These are phyloP conservation scores for Aspergillus eucalypticola DNA, from an alignment of 2,329 filamentous ascomycete genomes.

Conservation along the genomic window DNA sequence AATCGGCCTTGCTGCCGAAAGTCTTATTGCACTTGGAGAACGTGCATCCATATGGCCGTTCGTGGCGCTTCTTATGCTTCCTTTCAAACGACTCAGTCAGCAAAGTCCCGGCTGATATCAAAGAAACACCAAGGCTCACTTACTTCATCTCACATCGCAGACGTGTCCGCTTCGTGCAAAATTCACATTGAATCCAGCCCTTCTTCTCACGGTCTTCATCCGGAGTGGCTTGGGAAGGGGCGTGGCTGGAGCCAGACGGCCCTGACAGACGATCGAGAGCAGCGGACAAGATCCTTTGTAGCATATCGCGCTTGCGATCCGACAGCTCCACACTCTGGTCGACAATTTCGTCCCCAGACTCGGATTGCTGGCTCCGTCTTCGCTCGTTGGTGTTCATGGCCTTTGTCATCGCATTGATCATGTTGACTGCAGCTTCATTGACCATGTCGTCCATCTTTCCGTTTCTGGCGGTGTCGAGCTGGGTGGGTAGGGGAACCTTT, in stretches of 20 bases:
- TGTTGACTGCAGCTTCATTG: slow-evolving; percentile 31
- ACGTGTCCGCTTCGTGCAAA: slow-evolving; percentile 33
- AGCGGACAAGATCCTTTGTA: slow-evolving; percentile 33
- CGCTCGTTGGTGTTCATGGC: slow-evolving; percentile 32
- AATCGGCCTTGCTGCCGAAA: slow-evolving; percentile 94
- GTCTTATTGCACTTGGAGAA: slow-evolving; percentile 66
- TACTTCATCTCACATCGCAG: slow-evolving; percentile 43
- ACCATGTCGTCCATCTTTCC: slow-evolving; percentile 26
- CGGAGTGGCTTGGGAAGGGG: slow-evolving; percentile 1
- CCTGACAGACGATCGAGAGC: slow-evolving; percentile 30
- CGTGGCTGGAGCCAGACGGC: slow-evolving; percentile 6
- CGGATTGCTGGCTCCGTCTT: slow-evolving; percentile 23
- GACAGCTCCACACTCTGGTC: slow-evolving; percentile 25
- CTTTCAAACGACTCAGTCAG: slow-evolving; percentile 45
- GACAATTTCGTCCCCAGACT: slow-evolving; percentile 23
- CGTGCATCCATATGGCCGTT: slow-evolving; percentile 80
- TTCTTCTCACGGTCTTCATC: slow-evolving; percentile 23
- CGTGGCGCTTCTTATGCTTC: slow-evolving; percentile 82
- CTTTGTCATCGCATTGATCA: slow-evolving; percentile 37
- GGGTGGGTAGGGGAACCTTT: slow-evolving; percentile 8
- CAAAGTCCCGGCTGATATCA: background rate
- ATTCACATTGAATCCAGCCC: slow-evolving; percentile 33
- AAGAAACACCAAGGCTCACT: slow-evolving; percentile 3
- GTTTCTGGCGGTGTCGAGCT: slow-evolving; percentile 2
- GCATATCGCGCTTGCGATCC: slow-evolving; percentile 33